phyloP scores from a whole-genome alignment of 1,284 basidiomycete genomes.

The Salmacisia buchloeana region DNA sequence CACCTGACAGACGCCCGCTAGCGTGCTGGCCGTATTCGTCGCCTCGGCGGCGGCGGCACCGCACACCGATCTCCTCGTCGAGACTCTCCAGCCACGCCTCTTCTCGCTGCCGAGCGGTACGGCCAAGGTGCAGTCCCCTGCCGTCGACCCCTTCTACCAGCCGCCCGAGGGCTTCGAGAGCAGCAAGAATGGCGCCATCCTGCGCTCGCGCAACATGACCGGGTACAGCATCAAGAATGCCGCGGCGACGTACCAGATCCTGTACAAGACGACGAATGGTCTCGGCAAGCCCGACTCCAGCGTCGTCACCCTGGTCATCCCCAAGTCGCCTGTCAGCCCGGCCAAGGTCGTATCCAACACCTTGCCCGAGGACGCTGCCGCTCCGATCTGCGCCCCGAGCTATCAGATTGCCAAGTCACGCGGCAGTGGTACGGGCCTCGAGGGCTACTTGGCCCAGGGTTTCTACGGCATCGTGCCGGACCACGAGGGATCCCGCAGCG shows the following conservation, averaged over 20 bases:
- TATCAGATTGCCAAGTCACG: slow-evolving; percentile 10
- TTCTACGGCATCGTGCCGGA: slow-evolving; percentile 14
- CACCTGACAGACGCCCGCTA: not conserved
- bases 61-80: not conserved
- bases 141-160: slow-evolving; percentile 5
- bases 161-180: slow-evolving; percentile 4
- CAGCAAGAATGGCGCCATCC: not conserved
- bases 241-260: slow-evolving; percentile 9
- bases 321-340: slow-evolving; percentile 1
- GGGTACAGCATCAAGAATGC: not conserved
- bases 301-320: slow-evolving; percentile 15
- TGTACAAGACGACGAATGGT: slow-evolving; percentile 9
- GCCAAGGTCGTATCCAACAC: slow-evolving; percentile 9
- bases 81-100: not conserved
- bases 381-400: slow-evolving; percentile 7
- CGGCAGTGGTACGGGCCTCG: not conserved
- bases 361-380: slow-evolving; percentile 11
- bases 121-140: not conserved
- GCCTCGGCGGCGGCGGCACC: not conserved
- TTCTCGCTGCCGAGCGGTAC: not conserved
- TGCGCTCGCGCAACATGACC: slow-evolving; percentile 2
- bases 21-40: not conserved
- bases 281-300: slow-evolving; percentile 10
- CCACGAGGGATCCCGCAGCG: slow-evolving; percentile 13
- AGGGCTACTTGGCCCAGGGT: slow-evolving; percentile 7